Percentiles rank a stretch among this genome's conserved stretches.
These are phyloP conservation scores for Trebouxiophyceae sp. DNA, from an alignment of 163 green algal genomes.

Conservation along the genomic window DNA sequence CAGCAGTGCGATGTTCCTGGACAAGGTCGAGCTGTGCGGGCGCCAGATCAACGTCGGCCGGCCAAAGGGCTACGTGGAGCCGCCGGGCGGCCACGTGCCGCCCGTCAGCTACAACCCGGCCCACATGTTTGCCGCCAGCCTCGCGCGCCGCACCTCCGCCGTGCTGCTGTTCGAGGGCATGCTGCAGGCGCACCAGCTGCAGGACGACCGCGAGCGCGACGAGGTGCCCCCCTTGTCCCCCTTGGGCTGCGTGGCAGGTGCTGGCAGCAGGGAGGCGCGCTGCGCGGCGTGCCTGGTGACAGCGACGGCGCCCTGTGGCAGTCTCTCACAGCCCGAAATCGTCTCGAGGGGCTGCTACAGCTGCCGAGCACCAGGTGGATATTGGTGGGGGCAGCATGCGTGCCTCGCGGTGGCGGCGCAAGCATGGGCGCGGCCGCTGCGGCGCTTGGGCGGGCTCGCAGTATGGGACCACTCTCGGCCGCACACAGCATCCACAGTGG, in stretches of 20 bases:
- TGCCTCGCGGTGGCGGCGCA: too few species aligned
- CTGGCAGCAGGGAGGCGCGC: neutral
- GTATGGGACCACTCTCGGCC: too few species aligned
- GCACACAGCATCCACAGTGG: neutral
- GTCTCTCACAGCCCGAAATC: neutral
- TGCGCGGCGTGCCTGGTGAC: neutral
- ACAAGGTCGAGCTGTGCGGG: constrained; percentile 73
- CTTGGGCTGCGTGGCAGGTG: neutral
- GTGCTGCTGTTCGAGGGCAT: constrained; percentile 63
- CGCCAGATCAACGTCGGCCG: constrained; percentile 74
- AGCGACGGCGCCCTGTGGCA: neutral
- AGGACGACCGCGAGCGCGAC: constrained; percentile 37
- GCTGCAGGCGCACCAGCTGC: constrained; percentile 41
- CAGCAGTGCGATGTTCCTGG: constrained; percentile 62
- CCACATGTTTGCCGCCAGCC: constrained; percentile 10
- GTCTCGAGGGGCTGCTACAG: neutral
- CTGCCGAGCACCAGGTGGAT: neutral
- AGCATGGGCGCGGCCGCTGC: too few species aligned
- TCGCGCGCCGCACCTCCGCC: constrained; percentile 21
- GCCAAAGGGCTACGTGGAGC: constrained; percentile 71
- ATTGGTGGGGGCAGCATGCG: neutral
- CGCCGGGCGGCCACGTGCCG: constrained; percentile 13
- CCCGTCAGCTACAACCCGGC: constrained; percentile 4
- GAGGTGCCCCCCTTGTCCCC: constrained; percentile 30
- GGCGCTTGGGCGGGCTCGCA: too few species aligned